Percentiles rank a stretch among this genome's conserved stretches.
These are phyloP conservation scores for Rhodotorula paludigena DNA, from an alignment of 768 basidiomycete species.

Conservation along the genomic window DNA sequence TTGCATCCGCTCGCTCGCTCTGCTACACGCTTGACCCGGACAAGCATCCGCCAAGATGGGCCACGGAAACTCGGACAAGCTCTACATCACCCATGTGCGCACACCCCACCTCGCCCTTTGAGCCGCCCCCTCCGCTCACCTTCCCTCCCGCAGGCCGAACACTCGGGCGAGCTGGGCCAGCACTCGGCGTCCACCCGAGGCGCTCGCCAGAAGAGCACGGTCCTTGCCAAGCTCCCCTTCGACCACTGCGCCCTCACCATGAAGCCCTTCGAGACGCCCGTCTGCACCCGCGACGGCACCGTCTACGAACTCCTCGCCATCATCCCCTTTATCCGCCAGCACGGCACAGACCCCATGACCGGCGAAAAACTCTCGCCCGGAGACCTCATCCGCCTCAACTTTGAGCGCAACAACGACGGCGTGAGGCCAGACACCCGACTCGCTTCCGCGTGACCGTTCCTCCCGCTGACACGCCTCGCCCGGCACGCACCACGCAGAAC, in stretches of 20 bases:
- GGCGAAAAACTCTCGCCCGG: conserved; percentile 48
- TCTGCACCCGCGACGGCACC: conserved; percentile 40
- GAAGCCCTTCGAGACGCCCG: conserved; percentile 44
- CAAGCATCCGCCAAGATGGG: background rate
- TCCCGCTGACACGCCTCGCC: conserved; percentile 44
- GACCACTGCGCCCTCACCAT: conserved; percentile 40
- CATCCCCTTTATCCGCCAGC: conserved; percentile 42
- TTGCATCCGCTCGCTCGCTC: too few species aligned
- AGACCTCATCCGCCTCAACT: conserved; percentile 51
- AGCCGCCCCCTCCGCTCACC: background rate
- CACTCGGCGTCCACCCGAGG: conserved; percentile 69
- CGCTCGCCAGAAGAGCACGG: conserved; percentile 52
- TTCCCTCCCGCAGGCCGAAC: conserved; percentile 61
- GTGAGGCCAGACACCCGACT: conserved; percentile 8
- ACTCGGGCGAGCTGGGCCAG: conserved; percentile 70
- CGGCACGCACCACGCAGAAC: conserved; percentile 51
- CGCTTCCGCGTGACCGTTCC: background rate
- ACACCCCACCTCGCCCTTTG: background rate
- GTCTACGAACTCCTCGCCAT: conserved; percentile 43
- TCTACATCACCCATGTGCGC: conserved; percentile 63
- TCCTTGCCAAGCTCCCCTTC: conserved; percentile 34
- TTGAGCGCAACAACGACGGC: conserved; percentile 52
- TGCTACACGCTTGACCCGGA: background rate
- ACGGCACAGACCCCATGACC: conserved; percentile 50
- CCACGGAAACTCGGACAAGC: conserved; percentile 46